A percentile compares a stretch with the other conserved stretches of the same genome.
phyloP scores from a whole-genome alignment of 192 early-diverging fungal species.

The Backusella sp. region DNA sequence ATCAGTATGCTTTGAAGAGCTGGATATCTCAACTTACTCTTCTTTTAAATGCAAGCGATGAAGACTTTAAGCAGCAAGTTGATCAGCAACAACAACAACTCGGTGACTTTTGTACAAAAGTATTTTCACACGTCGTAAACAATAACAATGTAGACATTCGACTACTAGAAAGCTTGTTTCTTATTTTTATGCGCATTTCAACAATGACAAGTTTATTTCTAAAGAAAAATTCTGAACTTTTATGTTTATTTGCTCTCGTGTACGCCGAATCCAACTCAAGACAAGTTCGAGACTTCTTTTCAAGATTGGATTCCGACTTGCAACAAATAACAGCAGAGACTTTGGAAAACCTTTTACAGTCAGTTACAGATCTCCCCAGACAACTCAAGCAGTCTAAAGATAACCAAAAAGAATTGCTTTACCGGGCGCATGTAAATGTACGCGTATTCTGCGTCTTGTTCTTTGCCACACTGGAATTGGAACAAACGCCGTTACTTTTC shows the following conservation, averaged over 20 bases:
- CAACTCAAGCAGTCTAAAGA: background rate
- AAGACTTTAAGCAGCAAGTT: background rate
- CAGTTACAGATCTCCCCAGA: background rate
- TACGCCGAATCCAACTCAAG: conserved; percentile 1
- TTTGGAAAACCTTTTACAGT: background rate
- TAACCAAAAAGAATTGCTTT: background rate
- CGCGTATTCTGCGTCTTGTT: background rate
- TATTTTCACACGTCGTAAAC: background rate
- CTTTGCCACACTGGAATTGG: background rate
- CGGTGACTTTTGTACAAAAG: background rate
- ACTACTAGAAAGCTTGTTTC: background rate
- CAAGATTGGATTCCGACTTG: background rate
- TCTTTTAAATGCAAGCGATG: background rate
- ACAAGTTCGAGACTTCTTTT: background rate
- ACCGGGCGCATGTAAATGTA: conserved; percentile 1
- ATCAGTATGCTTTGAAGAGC: background rate
- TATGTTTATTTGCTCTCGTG: background rate
- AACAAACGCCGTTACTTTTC: background rate
- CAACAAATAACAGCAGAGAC: background rate
- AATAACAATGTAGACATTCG: background rate
- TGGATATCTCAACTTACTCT: background rate
- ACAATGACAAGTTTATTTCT: background rate
- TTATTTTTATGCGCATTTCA: conserved; percentile 10
- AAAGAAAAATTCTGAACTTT: background rate
- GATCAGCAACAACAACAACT: background rate